phyloP scores from a whole-genome alignment of 345 rosid genomes.

The Bruguiera sexangula region DNA sequence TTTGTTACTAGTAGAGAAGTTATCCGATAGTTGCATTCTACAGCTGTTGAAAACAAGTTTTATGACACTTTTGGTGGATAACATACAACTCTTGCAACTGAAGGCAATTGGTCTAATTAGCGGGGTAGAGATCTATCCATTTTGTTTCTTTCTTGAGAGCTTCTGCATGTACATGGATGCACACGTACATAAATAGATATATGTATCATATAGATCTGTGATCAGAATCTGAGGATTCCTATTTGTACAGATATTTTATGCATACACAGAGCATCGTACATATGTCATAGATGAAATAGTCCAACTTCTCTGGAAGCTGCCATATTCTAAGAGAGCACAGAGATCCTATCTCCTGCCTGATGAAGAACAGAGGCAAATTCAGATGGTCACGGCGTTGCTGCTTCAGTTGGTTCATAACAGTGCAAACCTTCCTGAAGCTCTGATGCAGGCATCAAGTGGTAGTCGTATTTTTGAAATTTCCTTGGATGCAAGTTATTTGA shows the following conservation, averaged over 20 bases:
- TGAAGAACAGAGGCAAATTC: slow-evolving; percentile 98
- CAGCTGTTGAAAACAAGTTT: slow-evolving; percentile 86
- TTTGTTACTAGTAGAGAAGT: slow-evolving; percentile 74
- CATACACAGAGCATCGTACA: slow-evolving; percentile 76
- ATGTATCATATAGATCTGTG: not conserved
- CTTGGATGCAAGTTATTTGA: slow-evolving; percentile 61
- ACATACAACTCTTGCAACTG: slow-evolving; percentile 92
- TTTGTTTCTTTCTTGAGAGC: not conserved
- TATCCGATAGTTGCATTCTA: slow-evolving; percentile 95
- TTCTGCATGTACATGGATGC: slow-evolving; percentile 7
- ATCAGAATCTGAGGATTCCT: slow-evolving; percentile 7
- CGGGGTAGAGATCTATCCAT: slow-evolving; percentile 53
- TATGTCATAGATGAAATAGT: slow-evolving; percentile 84
- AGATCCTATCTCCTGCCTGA: slow-evolving; percentile 92
- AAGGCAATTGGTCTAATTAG: slow-evolving; percentile 83
- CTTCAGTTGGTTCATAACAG: slow-evolving; percentile 93
- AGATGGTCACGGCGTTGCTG: slow-evolving; percentile 90
- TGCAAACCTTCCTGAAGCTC: slow-evolving; percentile 79
- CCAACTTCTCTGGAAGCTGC: slow-evolving; percentile 88
- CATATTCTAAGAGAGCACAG: slow-evolving; percentile 68
- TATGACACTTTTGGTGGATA: slow-evolving; percentile 89
- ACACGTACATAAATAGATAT: not conserved
- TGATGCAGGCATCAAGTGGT: slow-evolving; percentile 58
- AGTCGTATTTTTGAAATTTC: slow-evolving; percentile 57
- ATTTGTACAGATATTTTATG: slow-evolving; percentile 72